Evolutionary conservation across 148 eudicot species (phyloP), one percentile per base, ranked within the genome.

Genomic region (Diospyros kaki): DNA sequence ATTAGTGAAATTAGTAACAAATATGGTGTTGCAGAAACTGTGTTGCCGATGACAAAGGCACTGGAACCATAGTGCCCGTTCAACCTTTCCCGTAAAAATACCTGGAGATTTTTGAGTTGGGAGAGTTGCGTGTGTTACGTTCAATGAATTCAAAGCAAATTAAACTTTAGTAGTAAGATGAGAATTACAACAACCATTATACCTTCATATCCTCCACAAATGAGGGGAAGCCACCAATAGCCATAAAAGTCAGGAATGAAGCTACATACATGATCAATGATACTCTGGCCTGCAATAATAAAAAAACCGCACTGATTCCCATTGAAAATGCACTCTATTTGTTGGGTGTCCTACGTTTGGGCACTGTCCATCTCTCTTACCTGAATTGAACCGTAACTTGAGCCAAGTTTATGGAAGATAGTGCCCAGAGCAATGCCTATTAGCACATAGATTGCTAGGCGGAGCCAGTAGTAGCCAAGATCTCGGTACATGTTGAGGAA

Each of bases 161-260:
- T 28, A 28, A 28, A 28, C 28, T 28, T 28, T 28, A 28, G 28
- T 28, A 28, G 28, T 28, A 28, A 28, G 28, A 28, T 28, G 28
- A 28, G 28, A 28, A 28, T 28, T 28, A 28, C 28, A 28, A 28
- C 28, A 28, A 55, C 9, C 7, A 5, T 9, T 73, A 48, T 14
- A 85, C 89, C 87, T 87, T 87, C 87, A 85, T 81, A 73, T 87
- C 91, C 71, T 84, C 91, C 2, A 88, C 84, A 67, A 88, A 88
- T 2, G 91, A 85, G 53, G 91, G 91, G 14, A 88, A 88, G 13
- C 52, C 56, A 53, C 56, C 56, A 9, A 53, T 53, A 2, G 56
- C 56, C 56, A 53, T 53, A 12, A 53, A 53, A 53, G 56, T 53
- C 56, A 53, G 11, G 56, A 53, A 9, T 53, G 56, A 9, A 6